phyloP scores from a whole-genome alignment of 176 grass and related monocot species.

The Bromus sterilis region DNA sequence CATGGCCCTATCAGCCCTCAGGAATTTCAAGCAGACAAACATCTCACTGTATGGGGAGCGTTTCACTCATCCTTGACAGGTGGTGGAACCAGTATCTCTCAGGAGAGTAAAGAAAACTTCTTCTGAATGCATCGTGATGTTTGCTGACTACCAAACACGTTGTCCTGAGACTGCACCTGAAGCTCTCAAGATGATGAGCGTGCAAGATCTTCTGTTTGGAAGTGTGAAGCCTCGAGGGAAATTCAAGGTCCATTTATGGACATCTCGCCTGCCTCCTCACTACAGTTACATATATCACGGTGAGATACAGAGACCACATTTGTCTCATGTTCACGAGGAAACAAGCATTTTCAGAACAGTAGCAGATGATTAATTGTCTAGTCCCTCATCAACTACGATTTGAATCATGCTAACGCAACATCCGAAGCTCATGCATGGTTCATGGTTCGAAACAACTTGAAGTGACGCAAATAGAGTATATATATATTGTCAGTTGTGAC shows the following conservation, averaged over 20 bases:
- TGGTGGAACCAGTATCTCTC: background rate
- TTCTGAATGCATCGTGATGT: background rate
- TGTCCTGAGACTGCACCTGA: background rate
- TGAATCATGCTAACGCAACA: background rate
- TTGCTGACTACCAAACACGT: background rate
- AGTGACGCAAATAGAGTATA: background rate
- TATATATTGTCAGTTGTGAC: background rate
- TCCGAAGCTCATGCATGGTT: background rate
- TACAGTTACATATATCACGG: background rate
- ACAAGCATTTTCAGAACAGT: background rate
- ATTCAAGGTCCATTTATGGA: slow-evolving; percentile 2
- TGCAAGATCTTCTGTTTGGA: background rate
- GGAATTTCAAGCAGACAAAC: background rate
- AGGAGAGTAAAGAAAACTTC: background rate
- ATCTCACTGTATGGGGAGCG: background rate
- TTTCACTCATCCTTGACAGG: background rate
- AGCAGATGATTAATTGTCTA: background rate
- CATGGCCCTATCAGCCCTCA: background rate
- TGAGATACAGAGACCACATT: background rate
- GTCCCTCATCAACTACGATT: background rate
- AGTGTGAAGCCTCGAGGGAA: background rate
- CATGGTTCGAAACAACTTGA: background rate
- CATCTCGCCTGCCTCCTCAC: slow-evolving; percentile 14
- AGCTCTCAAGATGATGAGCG: background rate
- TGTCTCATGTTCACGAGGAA: background rate